Evolutionary conservation across 2,329 filamentous ascomycete genomes (phyloP).

Genomic region (Aspergillus brunneoviolaceus): DNA sequence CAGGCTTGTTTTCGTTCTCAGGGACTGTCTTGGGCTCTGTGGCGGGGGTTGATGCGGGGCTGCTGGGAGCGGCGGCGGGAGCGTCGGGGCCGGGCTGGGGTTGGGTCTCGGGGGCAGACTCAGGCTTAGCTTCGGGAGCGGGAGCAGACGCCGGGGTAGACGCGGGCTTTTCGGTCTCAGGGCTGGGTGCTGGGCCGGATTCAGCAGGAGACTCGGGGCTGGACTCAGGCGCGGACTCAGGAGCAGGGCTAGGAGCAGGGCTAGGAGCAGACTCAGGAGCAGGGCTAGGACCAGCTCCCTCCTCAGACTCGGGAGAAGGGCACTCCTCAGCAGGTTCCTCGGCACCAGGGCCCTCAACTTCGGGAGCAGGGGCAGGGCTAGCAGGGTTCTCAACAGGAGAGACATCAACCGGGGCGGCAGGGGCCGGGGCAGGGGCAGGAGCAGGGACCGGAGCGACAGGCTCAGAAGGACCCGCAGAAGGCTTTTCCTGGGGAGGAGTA

Average conservation of each 20-base stretch:
- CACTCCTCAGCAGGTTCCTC: background rate
- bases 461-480: background rate
- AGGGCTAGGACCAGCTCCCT: background rate
- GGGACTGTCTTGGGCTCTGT: background rate
- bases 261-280: background rate
- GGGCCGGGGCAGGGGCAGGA: slow-evolving; percentile 3
- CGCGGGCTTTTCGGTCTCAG: background rate
- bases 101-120: slow-evolving; percentile 7
- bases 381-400: background rate
- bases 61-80: too few relatives aligned
- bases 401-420: slow-evolving; percentile 7
- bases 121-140: slow-evolving; percentile 5
- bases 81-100: background rate
- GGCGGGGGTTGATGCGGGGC: background rate
- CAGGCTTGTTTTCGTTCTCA: background rate
- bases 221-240: background rate
- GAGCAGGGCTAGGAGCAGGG: background rate
- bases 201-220: background rate
- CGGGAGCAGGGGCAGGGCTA: background rate
- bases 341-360: background rate
- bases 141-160: background rate
- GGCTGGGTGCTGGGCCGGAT: background rate
- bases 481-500: slow-evolving; percentile 4
- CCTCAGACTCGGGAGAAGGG: background rate
- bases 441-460: background rate